A percentile compares a stretch with the other conserved stretches of the same genome.
phyloP scores from a whole-genome alignment of 148 eudicot genomes.

The Rhododendron simsii region DNA sequence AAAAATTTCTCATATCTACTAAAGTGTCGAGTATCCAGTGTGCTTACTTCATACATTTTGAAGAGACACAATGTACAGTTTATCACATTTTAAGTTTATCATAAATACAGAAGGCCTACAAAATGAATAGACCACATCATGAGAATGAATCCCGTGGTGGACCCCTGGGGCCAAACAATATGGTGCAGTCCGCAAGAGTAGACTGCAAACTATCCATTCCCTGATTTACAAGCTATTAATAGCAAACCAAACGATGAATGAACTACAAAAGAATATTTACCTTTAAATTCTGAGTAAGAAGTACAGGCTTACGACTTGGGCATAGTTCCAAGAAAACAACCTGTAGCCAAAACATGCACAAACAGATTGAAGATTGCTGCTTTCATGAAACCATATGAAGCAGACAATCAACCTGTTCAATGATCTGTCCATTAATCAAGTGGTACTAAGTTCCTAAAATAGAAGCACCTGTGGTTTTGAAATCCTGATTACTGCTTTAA shows the following conservation, averaged over 20 bases:
- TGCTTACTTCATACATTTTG: neutral
- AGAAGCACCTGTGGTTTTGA: constrained; percentile 79
- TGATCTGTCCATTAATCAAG: constrained; percentile 7
- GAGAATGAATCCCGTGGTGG: neutral
- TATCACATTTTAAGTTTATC: neutral
- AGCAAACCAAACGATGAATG: neutral
- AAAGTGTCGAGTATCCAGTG: neutral
- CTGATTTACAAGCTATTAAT: neutral
- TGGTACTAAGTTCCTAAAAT: constrained; percentile 2
- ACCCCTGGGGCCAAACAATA: neutral
- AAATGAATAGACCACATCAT: neutral
- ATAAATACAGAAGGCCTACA: neutral
- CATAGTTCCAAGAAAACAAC: constrained; percentile 94
- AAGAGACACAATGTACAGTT: neutral
- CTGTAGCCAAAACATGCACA: constrained; percentile 31
- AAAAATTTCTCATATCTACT: neutral
- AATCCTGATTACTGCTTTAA: constrained; percentile 67
- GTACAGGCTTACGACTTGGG: constrained; percentile 70
- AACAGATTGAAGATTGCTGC: neutral
- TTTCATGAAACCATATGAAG: neutral
- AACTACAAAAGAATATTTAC: constrained; percentile 18
- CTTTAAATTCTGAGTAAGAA: constrained; percentile 67
- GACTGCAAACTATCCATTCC: neutral
- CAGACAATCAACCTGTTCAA: constrained; percentile 5
- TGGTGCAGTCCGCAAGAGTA: neutral